Evolutionary conservation across 2,329 filamentous ascomycete genomes (phyloP).

Genomic region (Chaetomium globosum): DNA sequence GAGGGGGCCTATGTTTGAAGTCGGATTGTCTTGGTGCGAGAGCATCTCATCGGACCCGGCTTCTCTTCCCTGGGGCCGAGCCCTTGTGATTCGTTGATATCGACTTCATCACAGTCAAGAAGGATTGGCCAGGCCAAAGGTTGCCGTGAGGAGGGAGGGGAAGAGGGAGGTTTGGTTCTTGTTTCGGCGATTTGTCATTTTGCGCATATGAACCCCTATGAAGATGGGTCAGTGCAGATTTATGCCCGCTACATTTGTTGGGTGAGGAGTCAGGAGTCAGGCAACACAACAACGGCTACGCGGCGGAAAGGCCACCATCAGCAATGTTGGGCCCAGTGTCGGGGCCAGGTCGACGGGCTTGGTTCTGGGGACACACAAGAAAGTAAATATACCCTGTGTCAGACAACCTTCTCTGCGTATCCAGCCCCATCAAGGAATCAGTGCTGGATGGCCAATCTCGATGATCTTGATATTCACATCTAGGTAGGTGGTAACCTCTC

Average conservation of each 20-base stretch:
- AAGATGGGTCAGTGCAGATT: not conserved
- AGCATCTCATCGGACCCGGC: not conserved
- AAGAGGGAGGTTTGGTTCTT: not conserved
- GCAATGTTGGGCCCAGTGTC: not conserved
- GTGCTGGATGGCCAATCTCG: not conserved
- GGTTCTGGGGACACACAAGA: not conserved
- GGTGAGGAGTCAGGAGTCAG: conserved; percentile 10
- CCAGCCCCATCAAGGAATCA: not conserved
- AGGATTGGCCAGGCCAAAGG: not conserved
- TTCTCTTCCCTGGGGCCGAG: not conserved
- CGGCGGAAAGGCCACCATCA: not conserved
- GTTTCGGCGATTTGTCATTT: not conserved
- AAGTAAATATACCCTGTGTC: not conserved
- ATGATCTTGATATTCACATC: not conserved
- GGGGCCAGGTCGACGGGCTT: not conserved
- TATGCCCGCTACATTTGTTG: not conserved
- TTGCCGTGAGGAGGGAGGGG: not conserved
- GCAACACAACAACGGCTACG: not conserved
- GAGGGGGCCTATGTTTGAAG: conserved; percentile 13
- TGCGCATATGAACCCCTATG: not conserved
- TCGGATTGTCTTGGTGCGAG: not conserved
- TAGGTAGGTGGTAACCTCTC: too few relatives aligned
- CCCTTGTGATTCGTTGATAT: not conserved
- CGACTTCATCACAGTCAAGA: not conserved
- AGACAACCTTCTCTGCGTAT: not conserved